Evolutionary conservation across 305 asterid genomes (phyloP).

Genomic region (Solanum hybrid): DNA sequence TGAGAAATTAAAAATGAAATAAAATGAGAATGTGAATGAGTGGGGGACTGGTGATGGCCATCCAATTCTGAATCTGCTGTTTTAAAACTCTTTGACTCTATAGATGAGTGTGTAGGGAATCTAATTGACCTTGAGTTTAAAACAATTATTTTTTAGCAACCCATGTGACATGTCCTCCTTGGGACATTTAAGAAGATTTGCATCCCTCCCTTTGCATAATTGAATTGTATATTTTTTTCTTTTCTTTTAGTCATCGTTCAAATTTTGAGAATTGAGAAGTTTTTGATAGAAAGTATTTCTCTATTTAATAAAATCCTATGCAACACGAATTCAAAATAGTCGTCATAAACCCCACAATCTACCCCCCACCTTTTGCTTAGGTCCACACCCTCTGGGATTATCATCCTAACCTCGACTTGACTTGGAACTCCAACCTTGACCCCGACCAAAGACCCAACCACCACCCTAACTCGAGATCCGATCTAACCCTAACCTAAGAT

Average conservation of each 20-base stretch:
- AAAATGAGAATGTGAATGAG: not conserved
- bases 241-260: too few relatives aligned
- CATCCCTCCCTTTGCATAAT: not conserved
- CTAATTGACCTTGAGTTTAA: not conserved
- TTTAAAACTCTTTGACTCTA: not conserved
- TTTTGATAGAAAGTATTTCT: accelerated
- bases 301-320: too few relatives aligned
- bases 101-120: not conserved
- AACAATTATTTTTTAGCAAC: not conserved
- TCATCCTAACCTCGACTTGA: not conserved
- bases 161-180: slow-evolving; percentile 6
- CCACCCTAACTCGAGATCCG: not conserved
- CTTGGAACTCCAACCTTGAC: not conserved
- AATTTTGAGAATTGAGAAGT: not conserved
- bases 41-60: not conserved
- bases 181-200: not conserved
- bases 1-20: not conserved
- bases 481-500: too few relatives aligned
- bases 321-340: not conserved
- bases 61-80: not conserved
- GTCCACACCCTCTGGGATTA: not conserved
- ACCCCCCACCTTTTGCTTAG: not conserved
- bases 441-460: not conserved
- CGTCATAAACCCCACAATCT: not conserved
- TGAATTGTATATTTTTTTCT: not conserved